phyloP scores from a whole-genome alignment of 78 protist species.

The Tieghemostelium lacteum region DNA sequence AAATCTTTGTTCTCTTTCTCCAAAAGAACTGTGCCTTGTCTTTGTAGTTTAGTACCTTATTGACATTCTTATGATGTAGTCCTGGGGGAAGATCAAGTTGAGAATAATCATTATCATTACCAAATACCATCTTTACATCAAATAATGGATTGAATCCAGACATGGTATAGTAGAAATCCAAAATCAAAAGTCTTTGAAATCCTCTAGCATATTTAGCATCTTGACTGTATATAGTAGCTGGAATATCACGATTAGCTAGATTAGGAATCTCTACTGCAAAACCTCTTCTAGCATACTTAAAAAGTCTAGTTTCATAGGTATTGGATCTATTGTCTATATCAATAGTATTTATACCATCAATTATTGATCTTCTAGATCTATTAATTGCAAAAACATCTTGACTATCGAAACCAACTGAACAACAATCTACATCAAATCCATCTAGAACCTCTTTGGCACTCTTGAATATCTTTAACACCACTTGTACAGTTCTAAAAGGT shows the following conservation, averaged over 20 bases:
- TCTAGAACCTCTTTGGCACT: slow-evolving; percentile 43
- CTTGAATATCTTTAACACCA: neutral
- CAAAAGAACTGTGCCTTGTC: slow-evolving; percentile 72
- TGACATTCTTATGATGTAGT: too few relatives aligned
- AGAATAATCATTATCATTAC: too few relatives aligned
- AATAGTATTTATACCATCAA: slow-evolving; percentile 27
- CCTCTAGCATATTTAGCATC: slow-evolving; percentile 11
- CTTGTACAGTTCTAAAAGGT: neutral
- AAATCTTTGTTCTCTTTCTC: slow-evolving; percentile 7
- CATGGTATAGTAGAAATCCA: slow-evolving; percentile 15
- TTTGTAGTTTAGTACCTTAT: slow-evolving; percentile 34
- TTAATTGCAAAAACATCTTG: slow-evolving; percentile 43
- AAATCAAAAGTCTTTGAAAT: slow-evolving; percentile 24
- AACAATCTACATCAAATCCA: slow-evolving; percentile 86
- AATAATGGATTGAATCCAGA: too few relatives aligned
- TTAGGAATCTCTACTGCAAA: slow-evolving; percentile 55
- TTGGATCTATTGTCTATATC: slow-evolving; percentile 68
- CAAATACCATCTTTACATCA: too few relatives aligned
- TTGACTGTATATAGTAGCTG: neutral
- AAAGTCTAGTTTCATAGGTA: slow-evolving; percentile 79
- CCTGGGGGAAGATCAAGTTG: too few relatives aligned
- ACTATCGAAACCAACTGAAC: slow-evolving; percentile 77
- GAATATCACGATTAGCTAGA: neutral
- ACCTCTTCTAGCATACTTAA: slow-evolving; percentile 80
- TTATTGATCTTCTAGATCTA: slow-evolving; percentile 41